Percentiles rank a stretch among this genome's conserved stretches.
Evolutionary conservation across 352 stramenopile species (phyloP).

Genomic region (Phytopythium sindhum): DNA sequence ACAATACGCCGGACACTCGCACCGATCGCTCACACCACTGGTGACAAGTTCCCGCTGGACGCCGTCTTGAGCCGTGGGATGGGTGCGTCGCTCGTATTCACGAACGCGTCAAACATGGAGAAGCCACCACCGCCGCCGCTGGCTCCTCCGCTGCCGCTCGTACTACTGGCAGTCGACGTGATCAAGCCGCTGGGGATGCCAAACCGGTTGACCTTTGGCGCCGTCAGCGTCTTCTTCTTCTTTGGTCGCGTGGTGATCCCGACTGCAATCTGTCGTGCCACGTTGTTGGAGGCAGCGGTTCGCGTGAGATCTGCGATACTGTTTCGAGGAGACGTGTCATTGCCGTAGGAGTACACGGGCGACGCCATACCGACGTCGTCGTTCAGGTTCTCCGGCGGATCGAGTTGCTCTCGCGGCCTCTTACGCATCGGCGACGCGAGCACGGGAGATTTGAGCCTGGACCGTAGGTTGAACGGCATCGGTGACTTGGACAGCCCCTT

Average conservation of each 20-base stretch:
- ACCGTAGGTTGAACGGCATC: slow-evolving; percentile 21
- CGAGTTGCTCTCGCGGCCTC: background rate
- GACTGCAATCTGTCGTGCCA: slow-evolving; percentile 36
- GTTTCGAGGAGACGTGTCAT: background rate
- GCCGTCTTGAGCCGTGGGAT: slow-evolving; percentile 56
- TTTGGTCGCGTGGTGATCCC: slow-evolving; percentile 32
- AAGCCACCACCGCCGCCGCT: slow-evolving; percentile 20
- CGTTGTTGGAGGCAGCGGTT: slow-evolving; percentile 13
- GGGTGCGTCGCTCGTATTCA: slow-evolving; percentile 37
- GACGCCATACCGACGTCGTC: slow-evolving; percentile 1
- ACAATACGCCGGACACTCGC: background rate
- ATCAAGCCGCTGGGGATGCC: slow-evolving; percentile 19
- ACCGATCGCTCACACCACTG: slow-evolving; percentile 16
- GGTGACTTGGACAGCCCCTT: slow-evolving; percentile 36
- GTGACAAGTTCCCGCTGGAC: slow-evolving; percentile 16
- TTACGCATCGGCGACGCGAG: slow-evolving; percentile 22
- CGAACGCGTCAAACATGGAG: slow-evolving; percentile 75
- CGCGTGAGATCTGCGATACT: slow-evolving; percentile 3
- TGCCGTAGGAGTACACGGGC: slow-evolving; percentile 2
- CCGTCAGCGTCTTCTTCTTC: slow-evolving; percentile 21
- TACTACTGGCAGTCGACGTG: background rate
- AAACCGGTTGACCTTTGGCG: slow-evolving; percentile 29
- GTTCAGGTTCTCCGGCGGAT: background rate
- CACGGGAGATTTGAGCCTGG: slow-evolving; percentile 20
- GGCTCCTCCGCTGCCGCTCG: background rate